These are phyloP conservation scores for Zymoseptoria passerinii DNA, from an alignment of 2,329 filamentous ascomycete genomes.

Conservation along the genomic window DNA sequence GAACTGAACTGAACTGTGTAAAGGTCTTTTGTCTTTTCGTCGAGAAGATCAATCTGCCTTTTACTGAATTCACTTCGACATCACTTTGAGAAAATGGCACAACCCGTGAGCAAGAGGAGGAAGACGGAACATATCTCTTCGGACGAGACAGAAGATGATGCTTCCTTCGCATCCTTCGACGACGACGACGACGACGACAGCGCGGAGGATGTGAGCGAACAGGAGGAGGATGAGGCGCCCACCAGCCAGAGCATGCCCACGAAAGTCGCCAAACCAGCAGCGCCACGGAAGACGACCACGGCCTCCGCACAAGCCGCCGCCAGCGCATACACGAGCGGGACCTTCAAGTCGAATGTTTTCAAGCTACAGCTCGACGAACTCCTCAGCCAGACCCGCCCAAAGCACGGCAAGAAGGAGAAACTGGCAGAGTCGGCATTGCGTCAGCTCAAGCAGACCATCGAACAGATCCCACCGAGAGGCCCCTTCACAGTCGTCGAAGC, in stretches of 20 bases:
- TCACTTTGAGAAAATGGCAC: conserved; percentile 21
- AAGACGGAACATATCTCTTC: conserved; percentile 29
- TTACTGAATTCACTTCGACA: not conserved
- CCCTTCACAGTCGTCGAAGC: conserved; percentile 55
- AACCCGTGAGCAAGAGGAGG: conserved; percentile 26
- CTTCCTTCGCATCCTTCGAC: conserved; percentile 29
- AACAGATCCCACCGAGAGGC: conserved; percentile 45
- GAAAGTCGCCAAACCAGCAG: conserved; percentile 8
- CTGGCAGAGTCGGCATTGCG: conserved; percentile 47
- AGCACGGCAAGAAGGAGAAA: conserved; percentile 49
- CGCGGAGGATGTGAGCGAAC: conserved; percentile 12
- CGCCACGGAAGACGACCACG: conserved; percentile 1
- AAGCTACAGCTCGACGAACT: conserved; percentile 60
- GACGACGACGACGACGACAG: conserved; percentile 13
- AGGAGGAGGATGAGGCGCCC: not conserved
- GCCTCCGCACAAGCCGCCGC: conserved; percentile 10
- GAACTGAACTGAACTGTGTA: too few species aligned
- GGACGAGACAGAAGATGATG: conserved; percentile 19
- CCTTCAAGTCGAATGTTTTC: conserved; percentile 60
- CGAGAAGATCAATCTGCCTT: not conserved
- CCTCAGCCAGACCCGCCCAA: conserved; percentile 48
- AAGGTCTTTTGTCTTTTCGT: too few species aligned
- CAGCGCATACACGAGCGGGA: conserved; percentile 42
- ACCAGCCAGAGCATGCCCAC: conserved; percentile 1
- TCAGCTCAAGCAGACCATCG: conserved; percentile 49